phyloP scores from a whole-genome alignment of 352 stramenopile species.

The Thraustochytrium sp. region DNA sequence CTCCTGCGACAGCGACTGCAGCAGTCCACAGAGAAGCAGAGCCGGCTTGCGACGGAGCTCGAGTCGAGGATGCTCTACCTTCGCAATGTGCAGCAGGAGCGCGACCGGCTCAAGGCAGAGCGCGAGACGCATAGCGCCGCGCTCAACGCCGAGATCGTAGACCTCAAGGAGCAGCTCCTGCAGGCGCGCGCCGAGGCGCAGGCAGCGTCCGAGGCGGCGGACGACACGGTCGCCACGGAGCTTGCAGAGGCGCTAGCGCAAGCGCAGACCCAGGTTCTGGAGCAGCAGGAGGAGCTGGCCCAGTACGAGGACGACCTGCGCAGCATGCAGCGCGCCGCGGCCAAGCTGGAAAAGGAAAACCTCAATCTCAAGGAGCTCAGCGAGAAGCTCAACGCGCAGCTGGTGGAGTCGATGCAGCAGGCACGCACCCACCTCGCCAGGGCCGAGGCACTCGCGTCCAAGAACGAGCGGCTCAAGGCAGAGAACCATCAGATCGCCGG shows the following conservation, averaged over 20 bases:
- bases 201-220: not conserved
- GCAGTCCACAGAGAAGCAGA: not conserved
- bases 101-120: not conserved
- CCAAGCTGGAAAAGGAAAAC: conserved; percentile 2
- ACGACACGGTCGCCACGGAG: not conserved
- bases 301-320: not conserved
- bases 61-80: conserved; percentile 18
- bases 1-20: not conserved
- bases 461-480: too few species aligned
- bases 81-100: conserved; percentile 1
- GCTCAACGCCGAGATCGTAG: not conserved
- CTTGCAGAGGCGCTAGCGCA: not conserved
- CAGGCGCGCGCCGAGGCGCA: not conserved
- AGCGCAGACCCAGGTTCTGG: conserved; percentile 11
- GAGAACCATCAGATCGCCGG: too few species aligned
- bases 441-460: not conserved
- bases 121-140: not conserved
- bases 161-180: not conserved
- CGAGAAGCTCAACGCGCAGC: not conserved
- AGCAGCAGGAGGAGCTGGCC: not conserved
- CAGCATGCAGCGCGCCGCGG: not conserved
- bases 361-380: not conserved
- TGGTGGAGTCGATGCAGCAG: not conserved
- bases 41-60: not conserved
- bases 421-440: not conserved